These are phyloP conservation scores for Phialemoniopsis sp. DNA, from an alignment of 2,329 filamentous ascomycete genomes.

Conservation along the genomic window DNA sequence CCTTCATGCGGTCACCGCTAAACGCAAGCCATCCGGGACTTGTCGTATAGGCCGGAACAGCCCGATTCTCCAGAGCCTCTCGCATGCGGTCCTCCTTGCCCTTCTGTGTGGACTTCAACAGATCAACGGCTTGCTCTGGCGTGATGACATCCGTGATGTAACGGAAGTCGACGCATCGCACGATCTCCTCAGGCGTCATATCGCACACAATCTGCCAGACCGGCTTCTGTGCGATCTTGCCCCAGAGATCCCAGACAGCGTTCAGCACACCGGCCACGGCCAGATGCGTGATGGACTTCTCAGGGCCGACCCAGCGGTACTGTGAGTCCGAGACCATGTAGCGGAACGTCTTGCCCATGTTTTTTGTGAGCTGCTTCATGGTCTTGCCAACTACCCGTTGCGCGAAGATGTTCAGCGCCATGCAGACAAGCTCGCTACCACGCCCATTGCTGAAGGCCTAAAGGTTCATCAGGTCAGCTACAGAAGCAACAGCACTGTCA, in stretches of 20 bases:
- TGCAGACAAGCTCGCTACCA: constrained; percentile 88
- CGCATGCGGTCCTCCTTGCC: constrained; percentile 68
- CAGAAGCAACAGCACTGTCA: no score
- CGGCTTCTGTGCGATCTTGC: constrained; percentile 78
- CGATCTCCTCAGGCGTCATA: constrained; percentile 84
- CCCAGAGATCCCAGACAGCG: constrained; percentile 92
- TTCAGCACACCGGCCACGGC: constrained; percentile 87
- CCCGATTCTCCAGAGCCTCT: constrained; percentile 68
- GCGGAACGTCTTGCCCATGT: constrained; percentile 89
- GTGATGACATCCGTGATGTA: constrained; percentile 95
- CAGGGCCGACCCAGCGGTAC: constrained; percentile 88
- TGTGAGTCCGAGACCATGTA: constrained; percentile 86
- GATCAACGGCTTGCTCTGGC: constrained; percentile 71
- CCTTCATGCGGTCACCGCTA: constrained; percentile 80
- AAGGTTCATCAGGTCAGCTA: background rate
- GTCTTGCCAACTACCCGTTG: constrained; percentile 72
- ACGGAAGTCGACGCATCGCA: constrained; percentile 85
- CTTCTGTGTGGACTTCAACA: constrained; percentile 62
- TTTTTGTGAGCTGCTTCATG: constrained; percentile 68
- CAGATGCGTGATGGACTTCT: constrained; percentile 92
- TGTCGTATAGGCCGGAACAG: constrained; percentile 88
- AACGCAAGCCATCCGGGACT: constrained; percentile 91
- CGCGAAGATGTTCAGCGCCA: constrained; percentile 74
- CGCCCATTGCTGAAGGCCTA: constrained; percentile 80
- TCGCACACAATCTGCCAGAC: constrained; percentile 89